Evolutionary conservation across 2,329 filamentous ascomycete genomes (phyloP).

Genomic region (Fusarium sp.): DNA sequence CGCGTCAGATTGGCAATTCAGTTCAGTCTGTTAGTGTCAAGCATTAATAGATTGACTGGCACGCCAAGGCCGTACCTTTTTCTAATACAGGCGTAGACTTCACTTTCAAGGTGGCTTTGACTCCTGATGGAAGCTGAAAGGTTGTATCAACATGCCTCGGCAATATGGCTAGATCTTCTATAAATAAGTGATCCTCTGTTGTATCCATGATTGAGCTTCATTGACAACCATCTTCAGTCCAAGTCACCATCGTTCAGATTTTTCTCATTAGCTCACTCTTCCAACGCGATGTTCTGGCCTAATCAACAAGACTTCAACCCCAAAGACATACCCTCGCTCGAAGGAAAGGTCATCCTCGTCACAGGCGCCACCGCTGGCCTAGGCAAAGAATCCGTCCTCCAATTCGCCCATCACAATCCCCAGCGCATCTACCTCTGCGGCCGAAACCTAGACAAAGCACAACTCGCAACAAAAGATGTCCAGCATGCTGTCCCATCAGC

Average conservation of each 20-base stretch:
- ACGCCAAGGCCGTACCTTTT: background rate
- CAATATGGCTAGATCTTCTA: too few relatives aligned
- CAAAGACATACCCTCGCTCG: background rate
- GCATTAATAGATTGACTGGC: background rate
- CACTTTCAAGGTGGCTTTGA: too few relatives aligned
- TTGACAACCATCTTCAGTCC: background rate
- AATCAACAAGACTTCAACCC: background rate
- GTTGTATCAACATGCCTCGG: too few relatives aligned
- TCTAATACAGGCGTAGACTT: background rate
- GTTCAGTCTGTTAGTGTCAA: background rate
- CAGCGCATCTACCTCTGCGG: background rate
- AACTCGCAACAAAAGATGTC: accelerated
- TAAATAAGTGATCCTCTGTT: too few relatives aligned
- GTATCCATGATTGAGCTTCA: background rate
- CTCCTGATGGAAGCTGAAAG: too few relatives aligned
- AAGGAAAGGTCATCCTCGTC: background rate
- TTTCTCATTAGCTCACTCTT: too few relatives aligned
- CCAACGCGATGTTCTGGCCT: background rate
- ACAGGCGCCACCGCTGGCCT: background rate
- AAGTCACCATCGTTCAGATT: accelerated
- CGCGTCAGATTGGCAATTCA: background rate
- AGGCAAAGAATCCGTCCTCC: background rate
- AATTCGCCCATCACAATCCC: background rate
- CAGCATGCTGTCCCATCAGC: accelerated
- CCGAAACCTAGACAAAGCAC: accelerated